Evolutionary conservation across 1,284 basidiomycete genomes (phyloP).

Genomic region (Ceratorhiza oryzae-sativae): DNA sequence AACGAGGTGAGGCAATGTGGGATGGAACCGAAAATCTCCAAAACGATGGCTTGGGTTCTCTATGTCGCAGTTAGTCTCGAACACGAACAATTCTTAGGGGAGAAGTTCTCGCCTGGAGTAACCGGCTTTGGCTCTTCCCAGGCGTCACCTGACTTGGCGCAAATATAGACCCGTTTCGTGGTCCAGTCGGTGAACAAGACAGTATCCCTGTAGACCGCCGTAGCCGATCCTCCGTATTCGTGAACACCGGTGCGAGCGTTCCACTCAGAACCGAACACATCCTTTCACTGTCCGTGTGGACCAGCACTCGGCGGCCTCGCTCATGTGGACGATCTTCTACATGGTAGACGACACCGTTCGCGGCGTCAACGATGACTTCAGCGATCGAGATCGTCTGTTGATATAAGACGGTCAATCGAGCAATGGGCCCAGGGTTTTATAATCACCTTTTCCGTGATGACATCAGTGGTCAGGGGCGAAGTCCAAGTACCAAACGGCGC

Average conservation of each 20-base stretch:
- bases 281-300: conserved; percentile 58
- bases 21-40: conserved; percentile 55
- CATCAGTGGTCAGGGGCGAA: conserved; percentile 63
- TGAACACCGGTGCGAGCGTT: conserved; percentile 66
- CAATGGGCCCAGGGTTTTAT: conserved; percentile 35
- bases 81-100: not conserved
- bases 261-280: conserved; percentile 61
- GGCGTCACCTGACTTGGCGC: conserved; percentile 48
- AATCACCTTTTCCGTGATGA: conserved; percentile 60
- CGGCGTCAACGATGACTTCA: conserved; percentile 63
- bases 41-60: conserved; percentile 64
- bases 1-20: conserved; percentile 55
- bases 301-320: conserved; percentile 63
- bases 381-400: conserved; percentile 51
- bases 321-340: conserved; percentile 69
- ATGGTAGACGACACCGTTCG: conserved; percentile 63
- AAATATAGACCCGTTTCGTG: conserved; percentile 60
- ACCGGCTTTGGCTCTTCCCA: conserved; percentile 57
- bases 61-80: conserved; percentile 43
- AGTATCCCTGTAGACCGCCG: conserved; percentile 58
- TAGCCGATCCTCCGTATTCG: conserved; percentile 63
- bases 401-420: conserved; percentile 39
- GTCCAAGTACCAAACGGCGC: conserved; percentile 68
- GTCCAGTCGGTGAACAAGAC: conserved; percentile 65
- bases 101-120: conserved; percentile 62